Base-by-base conservation (phyloP, 2,329 filamentous ascomycete genomes). In the Colletotrichum sp. region DNA sequence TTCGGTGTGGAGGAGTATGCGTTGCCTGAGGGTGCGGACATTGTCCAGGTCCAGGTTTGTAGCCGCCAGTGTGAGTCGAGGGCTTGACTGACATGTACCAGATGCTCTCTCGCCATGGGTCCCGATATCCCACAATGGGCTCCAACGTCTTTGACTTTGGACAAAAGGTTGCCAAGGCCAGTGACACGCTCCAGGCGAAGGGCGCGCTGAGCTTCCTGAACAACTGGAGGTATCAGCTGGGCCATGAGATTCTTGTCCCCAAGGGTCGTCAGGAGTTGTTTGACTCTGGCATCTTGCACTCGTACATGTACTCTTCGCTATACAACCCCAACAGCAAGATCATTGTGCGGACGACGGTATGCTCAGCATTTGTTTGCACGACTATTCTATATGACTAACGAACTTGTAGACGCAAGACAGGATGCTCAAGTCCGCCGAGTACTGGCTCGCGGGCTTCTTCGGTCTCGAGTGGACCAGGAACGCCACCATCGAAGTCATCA, bases 361-460 rank as follows among this genome's bases (percentile, higher is more conserved):
- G 85, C 77, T 24, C 7, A 5, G 24, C 26, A n/a, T 8, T 8
- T 18, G 8, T 18, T 8, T 36, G 8, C 8, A 36, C 43, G 52
- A 15, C 13, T 2, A 1, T 26, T 26, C 4, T 3, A 2, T 3
- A 78, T 81, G 66, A 82, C 76, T 55, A 1, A n/a, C 1, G 18
- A 2, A 38, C 8, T 15, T 18, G 9, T 13, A 88, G 86, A 94
- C 94, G 2, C 93, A 96, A 81, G 92, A 94, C 80, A 91, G 94
- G 28, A 96, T 96, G 94, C 86, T 94, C 26, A 93, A 95, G 82
- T 93, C 90, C 52, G 94, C 94, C 5, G 94, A 96, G 83, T 94
- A 96, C 83, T 96, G 95, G 83, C 85, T 95, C 81, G 93, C 94
- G 8, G 94, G 94, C 1, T 96, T 96, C 85, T 96, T 96, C 80